These are phyloP conservation scores for Thymus quinquecostatus DNA, from an alignment of 257 asterid species.

Conservation along the genomic window DNA sequence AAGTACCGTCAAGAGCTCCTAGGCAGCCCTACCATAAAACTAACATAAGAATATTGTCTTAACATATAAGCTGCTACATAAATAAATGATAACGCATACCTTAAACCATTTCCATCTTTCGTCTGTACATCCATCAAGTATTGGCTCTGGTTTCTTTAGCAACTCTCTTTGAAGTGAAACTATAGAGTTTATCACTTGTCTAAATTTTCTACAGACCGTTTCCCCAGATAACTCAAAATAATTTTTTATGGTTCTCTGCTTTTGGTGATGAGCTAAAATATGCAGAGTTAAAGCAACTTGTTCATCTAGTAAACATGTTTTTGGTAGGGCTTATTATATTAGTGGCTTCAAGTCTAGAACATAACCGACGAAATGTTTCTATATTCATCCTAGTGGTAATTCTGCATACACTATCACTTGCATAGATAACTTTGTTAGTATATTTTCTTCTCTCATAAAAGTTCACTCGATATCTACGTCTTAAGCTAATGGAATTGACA, in stretches of 20 bases:
- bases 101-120: background rate
- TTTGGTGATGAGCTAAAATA: no score
- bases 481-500: background rate
- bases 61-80: background rate
- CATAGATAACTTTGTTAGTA: background rate
- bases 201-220: background rate
- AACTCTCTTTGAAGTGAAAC: background rate
- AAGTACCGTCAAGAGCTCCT: background rate
- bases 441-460: slow-evolving; percentile 12
- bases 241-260: background rate
- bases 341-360: slow-evolving; percentile 3
- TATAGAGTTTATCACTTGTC: background rate
- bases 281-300: no score
- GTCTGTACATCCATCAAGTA: background rate
- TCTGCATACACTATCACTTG: background rate
- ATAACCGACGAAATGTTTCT: background rate
- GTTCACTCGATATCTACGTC: slow-evolving; percentile 14
- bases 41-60: background rate
- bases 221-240: background rate
- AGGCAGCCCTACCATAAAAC: background rate
- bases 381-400: slow-evolving; percentile 6
- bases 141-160: background rate
- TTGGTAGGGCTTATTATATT: background rate
- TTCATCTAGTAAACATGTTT: background rate
- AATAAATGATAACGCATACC: background rate